phyloP scores from a whole-genome alignment of 805 yeast genomes.

The Brettanomyces anomalus region DNA sequence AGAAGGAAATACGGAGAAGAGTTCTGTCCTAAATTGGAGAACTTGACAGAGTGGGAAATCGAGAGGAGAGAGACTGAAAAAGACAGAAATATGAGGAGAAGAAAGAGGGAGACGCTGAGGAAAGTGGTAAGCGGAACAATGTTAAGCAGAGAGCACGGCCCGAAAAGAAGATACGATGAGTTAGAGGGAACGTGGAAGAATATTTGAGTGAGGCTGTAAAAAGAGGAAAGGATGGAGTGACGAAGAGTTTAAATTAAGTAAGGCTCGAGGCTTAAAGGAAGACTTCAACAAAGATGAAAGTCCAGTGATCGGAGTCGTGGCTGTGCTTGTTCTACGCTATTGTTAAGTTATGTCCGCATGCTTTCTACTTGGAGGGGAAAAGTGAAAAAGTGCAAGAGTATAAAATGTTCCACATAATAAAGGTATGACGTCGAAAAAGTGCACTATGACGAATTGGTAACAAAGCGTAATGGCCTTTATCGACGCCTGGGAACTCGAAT shows the following conservation, averaged over 20 bases:
- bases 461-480: no score
- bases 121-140: conserved; percentile 23
- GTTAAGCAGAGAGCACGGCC: conserved; percentile 8
- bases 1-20: conserved; percentile 67
- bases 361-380: no score
- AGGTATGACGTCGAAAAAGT: no score
- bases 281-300: neutral
- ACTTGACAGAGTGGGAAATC: conserved; percentile 82
- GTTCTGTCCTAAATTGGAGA: conserved; percentile 87
- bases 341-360: no score
- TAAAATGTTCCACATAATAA: no score
- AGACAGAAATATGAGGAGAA: conserved; percentile 82
- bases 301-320: no score
- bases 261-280: neutral
- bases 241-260: neutral
- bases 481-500: no score
- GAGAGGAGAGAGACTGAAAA: conserved; percentile 93
- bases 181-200: conserved; percentile 27
- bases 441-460: no score
- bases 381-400: no score
- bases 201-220: neutral
- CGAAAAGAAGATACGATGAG: conserved; percentile 26
- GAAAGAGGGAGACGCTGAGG: conserved; percentile 84
- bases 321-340: no score
- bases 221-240: neutral